These are phyloP conservation scores for Botrytis elliptica DNA, from an alignment of 2,329 filamentous ascomycete genomes.

Conservation along the genomic window DNA sequence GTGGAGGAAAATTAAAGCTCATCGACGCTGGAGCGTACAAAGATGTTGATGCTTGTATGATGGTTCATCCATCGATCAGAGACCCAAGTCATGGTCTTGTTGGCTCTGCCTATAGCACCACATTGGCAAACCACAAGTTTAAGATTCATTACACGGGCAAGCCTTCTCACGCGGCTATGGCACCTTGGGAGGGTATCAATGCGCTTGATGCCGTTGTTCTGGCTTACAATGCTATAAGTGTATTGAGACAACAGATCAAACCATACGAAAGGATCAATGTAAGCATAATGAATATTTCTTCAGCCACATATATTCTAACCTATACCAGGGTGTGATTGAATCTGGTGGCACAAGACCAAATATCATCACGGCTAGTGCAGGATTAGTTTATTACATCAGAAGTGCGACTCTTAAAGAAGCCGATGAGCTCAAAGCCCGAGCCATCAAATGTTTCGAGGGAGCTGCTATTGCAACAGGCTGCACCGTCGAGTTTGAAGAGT, in stretches of 20 bases:
- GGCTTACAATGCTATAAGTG: slow-evolving; percentile 40
- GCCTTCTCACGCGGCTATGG: slow-evolving; percentile 42
- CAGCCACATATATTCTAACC: neutral
- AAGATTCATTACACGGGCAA: slow-evolving; percentile 34
- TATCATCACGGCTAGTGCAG: slow-evolving; percentile 38
- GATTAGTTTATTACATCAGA: slow-evolving; percentile 28
- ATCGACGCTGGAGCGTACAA: slow-evolving; percentile 46
- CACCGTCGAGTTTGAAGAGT: slow-evolving; percentile 38
- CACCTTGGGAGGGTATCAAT: slow-evolving; percentile 44
- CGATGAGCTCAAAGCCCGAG: slow-evolving; percentile 25
- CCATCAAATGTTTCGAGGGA: slow-evolving; percentile 33
- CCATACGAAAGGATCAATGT: slow-evolving; percentile 40
- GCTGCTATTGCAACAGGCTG: slow-evolving; percentile 33
- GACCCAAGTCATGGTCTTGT: neutral
- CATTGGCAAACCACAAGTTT: slow-evolving; percentile 27
- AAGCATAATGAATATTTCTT: slow-evolving; percentile 38
- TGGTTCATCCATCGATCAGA: slow-evolving; percentile 39
- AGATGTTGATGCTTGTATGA: slow-evolving; percentile 42
- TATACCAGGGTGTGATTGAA: slow-evolving; percentile 20
- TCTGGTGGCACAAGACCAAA: slow-evolving; percentile 42
- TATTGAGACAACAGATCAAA: slow-evolving; percentile 38
- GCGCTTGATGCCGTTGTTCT: slow-evolving; percentile 43
- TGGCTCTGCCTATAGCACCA: slow-evolving; percentile 21
- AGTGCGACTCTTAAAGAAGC: slow-evolving; percentile 27
- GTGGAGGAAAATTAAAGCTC: slow-evolving; percentile 44